Percentiles rank a stretch among this genome's conserved stretches.
Conservation (phyloP, 2,329 filamentous ascomycete genomes). For the Byssoonygena ceratinophila region DNA sequence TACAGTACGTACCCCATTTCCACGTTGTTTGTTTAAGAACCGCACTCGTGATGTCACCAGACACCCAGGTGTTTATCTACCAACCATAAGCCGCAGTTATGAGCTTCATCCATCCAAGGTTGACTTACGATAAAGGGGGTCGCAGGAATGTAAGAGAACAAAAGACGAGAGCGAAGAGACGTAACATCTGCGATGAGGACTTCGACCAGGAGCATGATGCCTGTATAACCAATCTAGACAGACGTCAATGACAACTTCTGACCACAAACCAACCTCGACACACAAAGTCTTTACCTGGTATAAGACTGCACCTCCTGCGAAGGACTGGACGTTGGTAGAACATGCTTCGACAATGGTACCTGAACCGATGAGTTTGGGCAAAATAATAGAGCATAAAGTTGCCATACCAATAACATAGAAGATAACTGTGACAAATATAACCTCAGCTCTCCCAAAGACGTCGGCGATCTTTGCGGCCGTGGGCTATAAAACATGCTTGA, state of each 20-base stretch:
- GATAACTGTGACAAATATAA: conserved; percentile 45
- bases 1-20: conserved; percentile 45
- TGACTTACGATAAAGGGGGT: conserved; percentile 43
- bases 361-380: background rate
- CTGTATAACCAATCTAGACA: conserved; percentile 50
- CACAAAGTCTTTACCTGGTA: conserved; percentile 42
- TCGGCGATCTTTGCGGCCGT: conserved; percentile 53
- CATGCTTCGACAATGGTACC: conserved; percentile 49
- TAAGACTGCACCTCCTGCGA: conserved; percentile 48
- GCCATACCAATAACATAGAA: conserved; percentile 44
- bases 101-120: background rate
- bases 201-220: conserved; percentile 51
- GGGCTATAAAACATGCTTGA: conserved; percentile 31
- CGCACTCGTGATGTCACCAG: conserved; percentile 45
- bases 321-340: conserved; percentile 41
- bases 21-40: conserved; percentile 45
- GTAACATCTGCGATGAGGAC: conserved; percentile 56
- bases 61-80: conserved; percentile 54
- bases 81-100: background rate
- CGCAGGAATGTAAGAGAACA: conserved; percentile 56
- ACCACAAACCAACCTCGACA: no score
- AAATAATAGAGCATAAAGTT: background rate
- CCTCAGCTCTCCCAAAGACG: conserved; percentile 52
- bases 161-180: conserved; percentile 50
- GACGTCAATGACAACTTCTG: background rate